phyloP scores from a whole-genome alignment of 257 asterid species.

The Buddleja alternifolia region DNA sequence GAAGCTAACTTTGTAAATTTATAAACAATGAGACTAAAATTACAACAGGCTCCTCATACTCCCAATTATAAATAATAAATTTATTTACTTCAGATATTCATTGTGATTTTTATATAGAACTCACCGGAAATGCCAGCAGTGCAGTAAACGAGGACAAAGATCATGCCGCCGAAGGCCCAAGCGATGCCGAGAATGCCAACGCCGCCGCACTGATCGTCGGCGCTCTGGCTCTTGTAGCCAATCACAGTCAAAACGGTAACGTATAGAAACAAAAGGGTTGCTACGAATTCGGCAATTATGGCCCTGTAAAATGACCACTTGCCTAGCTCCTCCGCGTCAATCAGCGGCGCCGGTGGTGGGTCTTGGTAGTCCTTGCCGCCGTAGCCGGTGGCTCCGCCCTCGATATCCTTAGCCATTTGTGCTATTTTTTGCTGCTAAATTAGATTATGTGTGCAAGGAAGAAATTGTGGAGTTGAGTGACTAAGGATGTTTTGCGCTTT shows the following conservation, averaged over 20 bases:
- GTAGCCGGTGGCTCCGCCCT: slow-evolving; percentile 49
- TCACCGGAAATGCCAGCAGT: slow-evolving; percentile 81
- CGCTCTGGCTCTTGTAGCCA: slow-evolving; percentile 69
- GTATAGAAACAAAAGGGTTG: slow-evolving; percentile 69
- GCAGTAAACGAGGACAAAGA: slow-evolving; percentile 78
- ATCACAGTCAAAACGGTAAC: slow-evolving; percentile 71
- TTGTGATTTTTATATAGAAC: not conserved
- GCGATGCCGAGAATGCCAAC: slow-evolving; percentile 85
- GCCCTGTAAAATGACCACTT: slow-evolving; percentile 80
- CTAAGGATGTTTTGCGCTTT: not conserved
- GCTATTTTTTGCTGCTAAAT: not conserved
- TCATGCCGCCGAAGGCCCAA: slow-evolving; percentile 92
- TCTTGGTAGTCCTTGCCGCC: slow-evolving; percentile 66
- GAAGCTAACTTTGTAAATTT: no score
- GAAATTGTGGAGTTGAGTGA: not conserved
- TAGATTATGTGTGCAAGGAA: not conserved
- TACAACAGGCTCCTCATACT: no score
- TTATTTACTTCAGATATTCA: no score
- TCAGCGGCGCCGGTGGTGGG: slow-evolving; percentile 68
- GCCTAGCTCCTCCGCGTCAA: slow-evolving; percentile 60
- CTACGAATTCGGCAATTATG: slow-evolving; percentile 68
- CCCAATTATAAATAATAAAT: no score
- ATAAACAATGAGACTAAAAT: no score
- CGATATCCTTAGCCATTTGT: slow-evolving; percentile 58
- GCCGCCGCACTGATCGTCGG: slow-evolving; percentile 60